Percentiles rank a stretch among this genome's conserved stretches.
phyloP scores from a whole-genome alignment of 2,329 filamentous ascomycete species.

The Parasarocladium wereldwijsianum region DNA sequence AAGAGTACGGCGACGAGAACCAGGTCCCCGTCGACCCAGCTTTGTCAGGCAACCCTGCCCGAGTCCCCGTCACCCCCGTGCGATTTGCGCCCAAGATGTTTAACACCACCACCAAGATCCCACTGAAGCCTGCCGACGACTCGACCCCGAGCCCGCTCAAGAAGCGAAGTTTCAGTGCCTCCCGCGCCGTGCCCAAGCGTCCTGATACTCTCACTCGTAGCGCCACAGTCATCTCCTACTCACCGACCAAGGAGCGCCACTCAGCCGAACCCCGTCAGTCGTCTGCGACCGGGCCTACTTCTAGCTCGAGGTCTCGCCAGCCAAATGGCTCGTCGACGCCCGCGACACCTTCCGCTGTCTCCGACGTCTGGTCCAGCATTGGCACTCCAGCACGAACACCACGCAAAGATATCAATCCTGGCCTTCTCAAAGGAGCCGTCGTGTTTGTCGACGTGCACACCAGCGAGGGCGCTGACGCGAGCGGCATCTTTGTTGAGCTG shows the following conservation, averaged over 20 bases:
- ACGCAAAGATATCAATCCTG: constrained; percentile 34
- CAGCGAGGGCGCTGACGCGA: constrained; percentile 66
- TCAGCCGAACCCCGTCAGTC: neutral
- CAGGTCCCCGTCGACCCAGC: constrained; percentile 38
- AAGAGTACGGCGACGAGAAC: constrained; percentile 56
- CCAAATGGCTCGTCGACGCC: constrained; percentile 6
- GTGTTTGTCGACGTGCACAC: constrained; percentile 78
- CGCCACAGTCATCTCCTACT: constrained; percentile 39
- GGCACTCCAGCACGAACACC: constrained; percentile 43
- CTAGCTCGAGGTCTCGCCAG: too few species aligned
- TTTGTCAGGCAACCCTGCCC: constrained; percentile 14
- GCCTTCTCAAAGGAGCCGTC: constrained; percentile 52
- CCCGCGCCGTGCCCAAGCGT: constrained; percentile 28
- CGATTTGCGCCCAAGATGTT: constrained; percentile 35
- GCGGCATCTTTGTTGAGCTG: constrained; percentile 66
- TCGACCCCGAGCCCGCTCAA: constrained; percentile 32
- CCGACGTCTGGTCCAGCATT: constrained; percentile 36
- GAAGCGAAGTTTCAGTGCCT: constrained; percentile 35
- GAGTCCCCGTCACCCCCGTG: constrained; percentile 38
- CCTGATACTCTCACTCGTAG: constrained; percentile 28
- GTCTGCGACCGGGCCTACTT: too few species aligned
- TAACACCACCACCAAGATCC: constrained; percentile 65
- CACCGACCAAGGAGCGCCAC: constrained; percentile 28
- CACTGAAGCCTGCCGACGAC: constrained; percentile 54
- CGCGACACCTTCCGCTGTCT: constrained; percentile 26